Evolutionary conservation across 139 green algal species (phyloP), one percentile per base, ranked within the genome.

Genomic region (Pleodorina starrii): DNA sequence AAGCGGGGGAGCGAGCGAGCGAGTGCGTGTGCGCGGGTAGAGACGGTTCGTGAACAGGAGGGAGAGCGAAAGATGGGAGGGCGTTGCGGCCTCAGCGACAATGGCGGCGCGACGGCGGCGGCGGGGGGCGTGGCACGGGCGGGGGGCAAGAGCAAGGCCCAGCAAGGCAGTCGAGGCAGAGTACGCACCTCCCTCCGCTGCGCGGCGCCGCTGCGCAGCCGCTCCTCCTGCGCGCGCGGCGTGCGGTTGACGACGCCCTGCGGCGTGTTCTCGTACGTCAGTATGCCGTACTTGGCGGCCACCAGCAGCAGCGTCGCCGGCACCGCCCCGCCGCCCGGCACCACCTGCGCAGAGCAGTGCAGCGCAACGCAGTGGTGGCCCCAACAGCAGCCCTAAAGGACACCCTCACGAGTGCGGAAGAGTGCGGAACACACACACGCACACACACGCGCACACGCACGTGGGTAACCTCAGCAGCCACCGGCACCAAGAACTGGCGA

Each of bases 261-360:
- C 50, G 87, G 69, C 79, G 85, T 86, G 10, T 50, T 71, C 35
- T 87, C 77, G 38, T 57, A 90, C 73, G 78, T 90, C 60, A 88
- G 66, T 32, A 85, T 50, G 5, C 85, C 84, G 63, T 92, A 94
- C 35, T 66, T 60, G 73, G 84, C 69, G 63, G 82, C 46, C 44
- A 92, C 83, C 38, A 91, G 51, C 87, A 93, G 59, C 80, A 94
- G 43, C 36, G 88, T 90, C 38, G 84, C 78, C 0, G 88, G 88
- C 50, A 90, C 80, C 9, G 86, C 7, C 16, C 91, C 91, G 43
- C 91, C 91, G 27, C 42, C 81, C 1, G 85, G 72, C 19, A 85
- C 14, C 60, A 90, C 75, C 36, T 63, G 74, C 36, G 14, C 46
- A 57, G 14, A 27, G 14, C 44, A 50, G 10, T 17, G 48, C 75